Base-by-base conservation (phyloP, 306 rosid species). In the Vachellia pachyceras region DNA sequence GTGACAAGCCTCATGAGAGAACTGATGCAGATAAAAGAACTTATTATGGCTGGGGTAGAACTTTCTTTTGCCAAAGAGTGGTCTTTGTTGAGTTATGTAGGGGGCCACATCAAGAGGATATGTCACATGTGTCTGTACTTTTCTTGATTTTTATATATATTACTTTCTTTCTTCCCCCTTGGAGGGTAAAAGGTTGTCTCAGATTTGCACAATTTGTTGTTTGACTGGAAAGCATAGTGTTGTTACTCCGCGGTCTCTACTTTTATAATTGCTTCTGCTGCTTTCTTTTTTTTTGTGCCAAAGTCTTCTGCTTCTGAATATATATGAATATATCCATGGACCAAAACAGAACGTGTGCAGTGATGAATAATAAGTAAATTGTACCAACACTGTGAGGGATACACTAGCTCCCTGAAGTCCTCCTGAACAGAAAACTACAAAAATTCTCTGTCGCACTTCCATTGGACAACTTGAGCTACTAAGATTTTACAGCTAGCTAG, bases 151-250 rank as follows among this genome's bases (percentile, higher is more conserved):
- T 76, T 88, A 83, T 61, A 83, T 69, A 84, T 69, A 10, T 41
- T 68, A 80, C 82, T 77, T 72, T 75, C 71, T 88, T 82, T 78
- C 86, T 74, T 58, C 80, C 35, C n/a, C 82, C 82, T 77, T 64
- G 84, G 84, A 85, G 90, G 90, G 90, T 83, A 89, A 89, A n/a
- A 87, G 87, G 94, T 88, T 95, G 97, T 92, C 87, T 89, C 86
- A 84, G 89, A 92, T 85, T 82, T 84, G 83, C 88, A 85, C 86
- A 80, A 89, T 72, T 79, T 87, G 86, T 85, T 86, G 87, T 91
- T 91, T 91, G 90, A 91, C 90, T 77, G 91, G 76, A 87, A 88
- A 89, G 91, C 93, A 91, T 84, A 65, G 77, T 83, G 83, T 78
- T 41, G 80, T 78, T 82, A 81, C 80, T 65, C 75, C 80, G 82